Percentiles rank a stretch among this genome's conserved stretches.
phyloP scores from a whole-genome alignment of 192 early-diverging fungal species.

The Geranomyces michiganensis region DNA sequence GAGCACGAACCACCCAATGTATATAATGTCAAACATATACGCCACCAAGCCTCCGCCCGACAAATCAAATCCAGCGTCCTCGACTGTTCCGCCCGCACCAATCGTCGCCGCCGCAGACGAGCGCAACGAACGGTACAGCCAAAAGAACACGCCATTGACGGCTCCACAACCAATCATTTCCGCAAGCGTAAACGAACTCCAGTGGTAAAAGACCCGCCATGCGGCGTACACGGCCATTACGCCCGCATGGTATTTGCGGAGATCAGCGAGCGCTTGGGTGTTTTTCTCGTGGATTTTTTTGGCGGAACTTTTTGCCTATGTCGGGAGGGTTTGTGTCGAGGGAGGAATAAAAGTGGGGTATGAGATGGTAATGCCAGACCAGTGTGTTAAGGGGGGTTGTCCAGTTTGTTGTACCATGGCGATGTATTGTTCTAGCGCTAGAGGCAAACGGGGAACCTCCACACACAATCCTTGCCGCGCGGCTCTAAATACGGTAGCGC shows the following conservation, averaged over 20 bases:
- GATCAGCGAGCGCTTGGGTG: conserved; percentile 52
- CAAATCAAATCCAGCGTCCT: conserved; percentile 56
- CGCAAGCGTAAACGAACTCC: conserved; percentile 49
- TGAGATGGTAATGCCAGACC: too few species aligned
- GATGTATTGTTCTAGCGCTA: too few species aligned
- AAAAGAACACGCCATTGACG: conserved; percentile 52
- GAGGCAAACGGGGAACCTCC: too few species aligned
- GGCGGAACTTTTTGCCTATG: conserved; percentile 66
- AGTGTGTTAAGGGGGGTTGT: too few species aligned
- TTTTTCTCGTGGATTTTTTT: conserved; percentile 66
- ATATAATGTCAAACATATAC: conserved; percentile 85
- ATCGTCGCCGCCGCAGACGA: conserved; percentile 50
- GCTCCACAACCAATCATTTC: conserved; percentile 44
- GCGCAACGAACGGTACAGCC: conserved; percentile 54
- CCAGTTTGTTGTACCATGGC: too few species aligned
- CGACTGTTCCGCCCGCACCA: conserved; percentile 43
- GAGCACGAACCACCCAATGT: conserved; percentile 80
- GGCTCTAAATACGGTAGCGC: too few species aligned
- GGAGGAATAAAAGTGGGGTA: too few species aligned
- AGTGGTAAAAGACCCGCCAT: conserved; percentile 59
- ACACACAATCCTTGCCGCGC: too few species aligned
- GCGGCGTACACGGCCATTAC: conserved; percentile 61
- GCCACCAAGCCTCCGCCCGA: conserved; percentile 52
- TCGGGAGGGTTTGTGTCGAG: too few species aligned
- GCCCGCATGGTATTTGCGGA: conserved; percentile 54